Evolutionary conservation across 768 basidiomycete genomes (phyloP).

Genomic region (Trametes sanguinea): DNA sequence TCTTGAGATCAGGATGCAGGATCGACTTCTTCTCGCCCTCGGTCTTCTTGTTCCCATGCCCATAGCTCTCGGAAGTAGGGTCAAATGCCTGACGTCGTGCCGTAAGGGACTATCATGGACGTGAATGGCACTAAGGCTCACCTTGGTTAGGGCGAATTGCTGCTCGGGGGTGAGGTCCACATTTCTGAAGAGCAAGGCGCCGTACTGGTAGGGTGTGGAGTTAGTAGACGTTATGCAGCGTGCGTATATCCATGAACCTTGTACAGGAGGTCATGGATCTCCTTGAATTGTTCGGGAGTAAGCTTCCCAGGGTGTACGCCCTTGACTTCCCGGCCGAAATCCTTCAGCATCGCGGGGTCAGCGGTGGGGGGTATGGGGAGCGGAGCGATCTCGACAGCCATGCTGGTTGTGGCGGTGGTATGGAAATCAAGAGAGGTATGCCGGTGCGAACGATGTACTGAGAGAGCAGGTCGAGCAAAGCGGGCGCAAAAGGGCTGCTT

Average conservation of each 20-base stretch:
- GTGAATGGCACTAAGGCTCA: conserved; percentile 31
- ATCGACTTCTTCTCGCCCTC: conserved; percentile 73
- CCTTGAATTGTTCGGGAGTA: conserved; percentile 58
- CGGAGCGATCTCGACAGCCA: conserved; percentile 69
- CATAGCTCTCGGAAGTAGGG: conserved; percentile 62
- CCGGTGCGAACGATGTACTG: neutral
- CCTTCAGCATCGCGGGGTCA: conserved; percentile 61
- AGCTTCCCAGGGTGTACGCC: conserved; percentile 70
- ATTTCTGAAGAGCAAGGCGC: conserved; percentile 73
- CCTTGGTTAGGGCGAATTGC: conserved; percentile 86
- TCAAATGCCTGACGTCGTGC: conserved; percentile 70
- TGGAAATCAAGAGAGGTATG: conserved; percentile 12
- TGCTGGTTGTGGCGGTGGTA: conserved; percentile 31
- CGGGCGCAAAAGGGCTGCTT: neutral
- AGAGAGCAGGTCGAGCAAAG: neutral
- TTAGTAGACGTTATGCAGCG: neutral
- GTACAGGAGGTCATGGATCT: conserved; percentile 74
- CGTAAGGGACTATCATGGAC: neutral
- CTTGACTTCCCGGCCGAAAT: conserved; percentile 78
- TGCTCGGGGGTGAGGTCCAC: conserved; percentile 72
- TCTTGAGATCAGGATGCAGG: conserved; percentile 88
- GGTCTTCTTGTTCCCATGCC: conserved; percentile 89
- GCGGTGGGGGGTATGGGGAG: conserved; percentile 74
- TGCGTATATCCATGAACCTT: conserved; percentile 47
- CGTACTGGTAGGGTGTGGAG: conserved; percentile 48